A percentile compares a stretch with the other conserved stretches of the same genome.
phyloP scores from a whole-genome alignment of 345 rosid species.

The Lepidium africanum region DNA sequence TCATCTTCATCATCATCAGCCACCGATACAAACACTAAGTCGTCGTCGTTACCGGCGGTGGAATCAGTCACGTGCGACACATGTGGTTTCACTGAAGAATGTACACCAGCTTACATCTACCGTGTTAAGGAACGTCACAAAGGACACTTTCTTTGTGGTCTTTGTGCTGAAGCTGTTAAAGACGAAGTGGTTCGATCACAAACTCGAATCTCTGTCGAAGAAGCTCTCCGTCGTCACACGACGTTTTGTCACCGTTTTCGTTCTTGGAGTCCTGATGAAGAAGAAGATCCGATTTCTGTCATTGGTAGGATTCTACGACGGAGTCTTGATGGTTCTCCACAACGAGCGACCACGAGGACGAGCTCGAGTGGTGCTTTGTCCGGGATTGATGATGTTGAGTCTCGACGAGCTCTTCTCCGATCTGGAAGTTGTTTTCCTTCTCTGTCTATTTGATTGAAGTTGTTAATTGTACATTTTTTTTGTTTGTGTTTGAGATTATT shows the following conservation, averaged over 20 bases:
- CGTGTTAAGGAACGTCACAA: constrained; percentile 41
- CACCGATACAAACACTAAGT: constrained; percentile 9
- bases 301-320: constrained; percentile 52
- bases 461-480: constrained; percentile 12
- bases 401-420: constrained; percentile 38
- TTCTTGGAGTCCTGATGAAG: constrained; percentile 22
- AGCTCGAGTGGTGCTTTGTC: constrained; percentile 38
- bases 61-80: constrained; percentile 58
- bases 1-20: constrained; percentile 12
- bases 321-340: constrained; percentile 43
- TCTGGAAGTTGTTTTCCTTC: constrained; percentile 60
- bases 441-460: constrained; percentile 33
- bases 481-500: constrained; percentile 4
- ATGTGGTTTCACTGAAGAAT: constrained; percentile 69
- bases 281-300: constrained; percentile 64
- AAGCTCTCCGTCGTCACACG: constrained; percentile 57
- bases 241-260: constrained; percentile 48
- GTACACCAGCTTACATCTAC: constrained; percentile 51
- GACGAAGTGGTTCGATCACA: constrained; percentile 46
- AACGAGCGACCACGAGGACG: constrained; percentile 25
- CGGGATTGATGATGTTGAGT: constrained; percentile 25
- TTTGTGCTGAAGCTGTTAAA: constrained; percentile 63
- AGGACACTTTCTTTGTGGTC: constrained; percentile 76
- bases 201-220: constrained; percentile 32
- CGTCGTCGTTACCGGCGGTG: constrained; percentile 3